Evolutionary conservation across 2,329 filamentous ascomycete genomes (phyloP), one percentile per base, ranked within the genome.

Genomic region (Calonectria montana): DNA sequence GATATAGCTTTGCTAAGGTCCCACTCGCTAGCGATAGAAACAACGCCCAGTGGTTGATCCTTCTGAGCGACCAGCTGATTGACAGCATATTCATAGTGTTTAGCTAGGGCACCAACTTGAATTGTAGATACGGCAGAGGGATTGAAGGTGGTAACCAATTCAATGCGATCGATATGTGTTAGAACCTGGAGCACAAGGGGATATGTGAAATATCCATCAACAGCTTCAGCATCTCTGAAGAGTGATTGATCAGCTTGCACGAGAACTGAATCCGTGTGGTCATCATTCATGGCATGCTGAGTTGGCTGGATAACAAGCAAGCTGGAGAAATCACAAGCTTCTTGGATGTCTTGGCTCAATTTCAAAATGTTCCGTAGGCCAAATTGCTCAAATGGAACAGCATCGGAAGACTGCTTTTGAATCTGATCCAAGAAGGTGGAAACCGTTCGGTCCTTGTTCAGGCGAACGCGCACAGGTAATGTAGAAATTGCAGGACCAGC

Each of bases 401-500:
- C 73, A 1, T 75, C 72, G 2, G 70, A 50, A 3, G 71, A 62
- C 25, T 77, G 67, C 1, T 66, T n/a, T 23, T 78, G 78, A 1
- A 77, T 25, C 0, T 48, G 12, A 0, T 64, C 21, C 1, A 80
- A 62, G 21, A 72, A 69, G 0, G 75, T 48, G 0, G 57, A 27
- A 0, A 78, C 73, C 0, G 31, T 65, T 12, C 69, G 18, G 4
- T 62, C 25, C 2, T 15, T 23, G 87, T 81, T 76, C 8, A 86
- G 65, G 7, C 73, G 78, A 4, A 87, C 77, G 4, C 84, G 82
- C 10, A 87, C 74, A 0, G 85, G 85, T 2, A 87, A 79, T 0
- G 85, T 87, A 3, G 84, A 82, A 62, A 86, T 84, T 65, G 84
- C 77, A 10, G 79, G 77, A 2, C 73, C 79, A 7, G 71, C 45